phyloP scores from a whole-genome alignment of 768 basidiomycete genomes.

The Leucocoprinus leucothites region DNA sequence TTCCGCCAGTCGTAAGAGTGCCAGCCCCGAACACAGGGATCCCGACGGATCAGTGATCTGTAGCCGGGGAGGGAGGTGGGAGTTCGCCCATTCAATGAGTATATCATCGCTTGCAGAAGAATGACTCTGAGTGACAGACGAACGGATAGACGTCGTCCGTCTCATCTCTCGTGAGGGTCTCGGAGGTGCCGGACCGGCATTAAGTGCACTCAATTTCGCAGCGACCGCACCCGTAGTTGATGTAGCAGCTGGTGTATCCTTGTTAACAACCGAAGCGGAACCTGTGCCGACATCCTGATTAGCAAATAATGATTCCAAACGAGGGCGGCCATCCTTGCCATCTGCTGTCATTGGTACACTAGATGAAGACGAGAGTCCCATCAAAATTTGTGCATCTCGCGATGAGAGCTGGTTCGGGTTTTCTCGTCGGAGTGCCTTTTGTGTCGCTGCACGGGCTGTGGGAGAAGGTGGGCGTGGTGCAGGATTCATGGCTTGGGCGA shows the following conservation, averaged over 20 bases:
- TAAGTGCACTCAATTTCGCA: neutral
- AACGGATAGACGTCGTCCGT: conserved; percentile 31
- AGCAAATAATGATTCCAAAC: conserved; percentile 56
- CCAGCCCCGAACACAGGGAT: conserved; percentile 63
- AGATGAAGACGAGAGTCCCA: conserved; percentile 45
- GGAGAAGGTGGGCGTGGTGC: conserved; percentile 95
- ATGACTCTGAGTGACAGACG: conserved; percentile 18
- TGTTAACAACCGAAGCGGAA: conserved; percentile 13
- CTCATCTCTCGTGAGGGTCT: conserved; percentile 68
- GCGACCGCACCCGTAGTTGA: conserved; percentile 4
- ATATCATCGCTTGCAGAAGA: conserved; percentile 32
- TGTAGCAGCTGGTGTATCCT: conserved; percentile 11
- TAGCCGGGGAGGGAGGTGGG: conserved; percentile 63
- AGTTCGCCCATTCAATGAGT: conserved; percentile 90
- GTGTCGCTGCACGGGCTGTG: conserved; percentile 79
- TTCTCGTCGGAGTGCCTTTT: conserved; percentile 81
- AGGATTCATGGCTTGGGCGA: conserved; percentile 96
- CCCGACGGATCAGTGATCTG: conserved; percentile 49
- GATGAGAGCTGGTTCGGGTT: conserved; percentile 80
- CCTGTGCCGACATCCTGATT: conserved; percentile 28
- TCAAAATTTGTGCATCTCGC: conserved; percentile 74
- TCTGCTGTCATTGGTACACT: conserved; percentile 11
- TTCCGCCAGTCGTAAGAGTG: conserved; percentile 84
- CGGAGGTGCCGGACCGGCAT: conserved; percentile 41
- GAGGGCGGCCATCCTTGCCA: conserved; percentile 43